Conservation (phyloP, 192 early-diverging fungal genomes). For the Backusella parvicylindrica region DNA sequence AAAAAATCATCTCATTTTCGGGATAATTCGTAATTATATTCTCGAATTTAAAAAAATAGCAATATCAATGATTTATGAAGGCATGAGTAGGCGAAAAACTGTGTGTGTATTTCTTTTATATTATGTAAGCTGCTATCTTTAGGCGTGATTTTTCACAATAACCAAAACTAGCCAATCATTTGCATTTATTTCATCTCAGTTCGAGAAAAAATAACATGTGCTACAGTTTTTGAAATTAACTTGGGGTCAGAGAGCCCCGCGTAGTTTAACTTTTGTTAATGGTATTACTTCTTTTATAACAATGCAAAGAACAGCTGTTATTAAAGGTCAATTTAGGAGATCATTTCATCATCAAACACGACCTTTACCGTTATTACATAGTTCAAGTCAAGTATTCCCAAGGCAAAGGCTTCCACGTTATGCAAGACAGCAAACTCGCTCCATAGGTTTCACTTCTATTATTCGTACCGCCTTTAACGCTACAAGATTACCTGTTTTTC, state of each 20-base stretch:
- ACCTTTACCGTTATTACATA: background rate
- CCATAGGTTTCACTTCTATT: constrained; percentile 28
- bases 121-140: no score
- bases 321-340: background rate
- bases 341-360: background rate
- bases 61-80: no score
- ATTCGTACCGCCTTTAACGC: constrained; percentile 44
- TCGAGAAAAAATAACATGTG: background rate
- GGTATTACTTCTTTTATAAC: background rate
- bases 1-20: no score
- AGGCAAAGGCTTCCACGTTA: background rate
- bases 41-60: no score
- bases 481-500: constrained; percentile 55
- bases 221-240: background rate
- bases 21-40: no score
- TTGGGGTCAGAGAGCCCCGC: background rate
- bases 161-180: background rate
- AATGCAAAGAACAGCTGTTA: background rate
- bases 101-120: no score
- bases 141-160: no score
- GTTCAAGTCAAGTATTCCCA: background rate
- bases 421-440: constrained; percentile 6
- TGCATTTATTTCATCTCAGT: background rate
- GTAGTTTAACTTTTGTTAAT: background rate
- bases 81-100: no score